A percentile compares a stretch with the other conserved stretches of the same genome.
These are phyloP conservation scores for Musa balbisiana DNA, from an alignment of 202 grass and related monocot species.

Conservation along the genomic window DNA sequence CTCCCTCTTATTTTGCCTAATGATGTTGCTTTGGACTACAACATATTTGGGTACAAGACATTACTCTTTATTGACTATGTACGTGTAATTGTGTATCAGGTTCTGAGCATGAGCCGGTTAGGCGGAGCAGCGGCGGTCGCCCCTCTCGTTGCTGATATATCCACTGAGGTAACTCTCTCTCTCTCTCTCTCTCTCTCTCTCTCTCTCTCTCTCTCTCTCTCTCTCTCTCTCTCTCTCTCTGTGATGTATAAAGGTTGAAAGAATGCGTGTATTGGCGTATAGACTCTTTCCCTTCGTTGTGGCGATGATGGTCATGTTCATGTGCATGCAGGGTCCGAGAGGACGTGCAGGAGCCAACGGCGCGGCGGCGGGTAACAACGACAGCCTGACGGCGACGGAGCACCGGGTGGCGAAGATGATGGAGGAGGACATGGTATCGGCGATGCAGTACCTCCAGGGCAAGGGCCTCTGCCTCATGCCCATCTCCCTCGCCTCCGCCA, in stretches of 20 bases:
- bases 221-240: no score
- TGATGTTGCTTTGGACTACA: no score
- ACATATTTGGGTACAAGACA: no score
- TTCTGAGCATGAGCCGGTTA: conserved; percentile 19
- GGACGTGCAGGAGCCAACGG: background rate
- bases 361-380: conserved; percentile 25
- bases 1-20: no score
- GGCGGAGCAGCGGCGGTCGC: conserved; percentile 15
- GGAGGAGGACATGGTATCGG: conserved; percentile 87
- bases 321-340: background rate
- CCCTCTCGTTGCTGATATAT: conserved; percentile 5
- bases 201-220: no score
- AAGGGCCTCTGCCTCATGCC: conserved; percentile 97
- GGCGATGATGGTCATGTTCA: no score
- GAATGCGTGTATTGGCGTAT: no score
- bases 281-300: no score
- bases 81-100: background rate
- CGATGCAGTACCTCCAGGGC: conserved; percentile 97
- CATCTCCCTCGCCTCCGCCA: conserved; percentile 68
- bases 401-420: conserved; percentile 75
- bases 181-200: no score
- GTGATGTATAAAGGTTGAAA: no score
- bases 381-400: conserved; percentile 54
- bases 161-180: background rate
- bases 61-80: background rate